Conservation (phyloP, 2,329 filamentous ascomycete genomes). For the Escovopsis weberi region DNA sequence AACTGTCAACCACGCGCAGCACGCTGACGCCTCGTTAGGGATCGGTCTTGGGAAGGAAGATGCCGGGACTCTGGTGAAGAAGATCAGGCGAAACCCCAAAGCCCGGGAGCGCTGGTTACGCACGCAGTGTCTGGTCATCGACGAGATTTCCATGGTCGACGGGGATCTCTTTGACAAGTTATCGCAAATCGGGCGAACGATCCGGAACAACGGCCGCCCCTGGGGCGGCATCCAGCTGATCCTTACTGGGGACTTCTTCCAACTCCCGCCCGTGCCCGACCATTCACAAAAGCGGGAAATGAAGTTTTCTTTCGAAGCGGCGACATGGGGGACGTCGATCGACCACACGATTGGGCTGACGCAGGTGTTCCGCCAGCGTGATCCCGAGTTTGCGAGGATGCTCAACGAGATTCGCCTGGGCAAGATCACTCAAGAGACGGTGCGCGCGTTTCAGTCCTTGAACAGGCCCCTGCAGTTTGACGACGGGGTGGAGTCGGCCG, state of each 20-base stretch:
- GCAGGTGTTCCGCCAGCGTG: slow-evolving; percentile 91
- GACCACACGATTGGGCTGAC: slow-evolving; percentile 92
- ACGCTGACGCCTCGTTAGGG: slow-evolving; percentile 10
- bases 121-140: slow-evolving; percentile 77
- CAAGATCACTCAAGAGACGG: slow-evolving; percentile 59
- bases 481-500: slow-evolving; percentile 59
- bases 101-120: slow-evolving; percentile 78
- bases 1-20: neutral
- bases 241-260: slow-evolving; percentile 96
- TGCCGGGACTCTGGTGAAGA: slow-evolving; percentile 66
- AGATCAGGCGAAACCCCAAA: slow-evolving; percentile 79
- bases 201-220: slow-evolving; percentile 80
- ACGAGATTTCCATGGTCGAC: slow-evolving; percentile 98
- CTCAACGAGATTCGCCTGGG: slow-evolving; percentile 96
- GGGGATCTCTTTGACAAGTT: slow-evolving; percentile 95
- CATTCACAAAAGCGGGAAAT: slow-evolving; percentile 45
- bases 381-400: slow-evolving; percentile 80
- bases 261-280: slow-evolving; percentile 86
- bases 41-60: slow-evolving; percentile 92
- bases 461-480: slow-evolving; percentile 56
- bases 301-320: slow-evolving; percentile 87
- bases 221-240: slow-evolving; percentile 95
- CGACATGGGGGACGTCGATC: slow-evolving; percentile 83
- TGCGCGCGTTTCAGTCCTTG: slow-evolving; percentile 60
- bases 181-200: slow-evolving; percentile 67